Conservation (phyloP, 2,329 filamentous ascomycete genomes). For the Helotiales sp. region DNA sequence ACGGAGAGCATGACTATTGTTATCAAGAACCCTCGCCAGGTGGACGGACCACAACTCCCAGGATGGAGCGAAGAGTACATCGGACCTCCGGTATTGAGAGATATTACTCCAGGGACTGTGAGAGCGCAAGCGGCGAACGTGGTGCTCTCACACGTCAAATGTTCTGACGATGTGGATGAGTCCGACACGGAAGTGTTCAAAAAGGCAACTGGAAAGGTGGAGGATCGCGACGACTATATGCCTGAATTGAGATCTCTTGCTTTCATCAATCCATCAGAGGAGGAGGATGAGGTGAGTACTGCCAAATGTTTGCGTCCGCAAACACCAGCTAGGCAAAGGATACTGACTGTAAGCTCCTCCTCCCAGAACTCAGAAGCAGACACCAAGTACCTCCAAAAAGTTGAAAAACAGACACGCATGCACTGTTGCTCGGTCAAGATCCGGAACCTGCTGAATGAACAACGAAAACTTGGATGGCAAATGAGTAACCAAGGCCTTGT, state of each 20-base stretch:
- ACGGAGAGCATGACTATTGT: constrained; percentile 3
- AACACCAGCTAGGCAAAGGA: too few species aligned
- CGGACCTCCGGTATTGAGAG: background rate
- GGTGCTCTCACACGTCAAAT: constrained; percentile 1
- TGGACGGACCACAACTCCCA: background rate
- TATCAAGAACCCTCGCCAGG: background rate
- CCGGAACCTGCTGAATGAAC: too few species aligned
- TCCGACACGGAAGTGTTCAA: constrained; percentile 4
- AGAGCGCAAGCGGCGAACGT: background rate
- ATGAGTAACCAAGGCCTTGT: too few species aligned
- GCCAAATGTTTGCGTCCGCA: background rate
- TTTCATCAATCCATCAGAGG: background rate
- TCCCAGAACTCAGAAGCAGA: background rate
- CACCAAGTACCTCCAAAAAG: background rate
- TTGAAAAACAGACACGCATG: background rate
- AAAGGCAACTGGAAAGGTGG: background rate
- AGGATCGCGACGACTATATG: constrained; percentile 4
- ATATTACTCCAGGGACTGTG: constrained; percentile 1
- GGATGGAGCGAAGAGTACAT: too few species aligned
- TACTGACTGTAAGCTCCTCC: background rate
- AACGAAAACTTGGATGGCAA: too few species aligned
- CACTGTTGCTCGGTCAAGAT: too few species aligned
- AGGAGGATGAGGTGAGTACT: constrained; percentile 4
- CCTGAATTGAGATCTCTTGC: constrained; percentile 2
- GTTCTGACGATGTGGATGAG: background rate